These are phyloP conservation scores for Aspergillus piperis DNA, from an alignment of 2,329 filamentous ascomycete genomes.

Conservation along the genomic window DNA sequence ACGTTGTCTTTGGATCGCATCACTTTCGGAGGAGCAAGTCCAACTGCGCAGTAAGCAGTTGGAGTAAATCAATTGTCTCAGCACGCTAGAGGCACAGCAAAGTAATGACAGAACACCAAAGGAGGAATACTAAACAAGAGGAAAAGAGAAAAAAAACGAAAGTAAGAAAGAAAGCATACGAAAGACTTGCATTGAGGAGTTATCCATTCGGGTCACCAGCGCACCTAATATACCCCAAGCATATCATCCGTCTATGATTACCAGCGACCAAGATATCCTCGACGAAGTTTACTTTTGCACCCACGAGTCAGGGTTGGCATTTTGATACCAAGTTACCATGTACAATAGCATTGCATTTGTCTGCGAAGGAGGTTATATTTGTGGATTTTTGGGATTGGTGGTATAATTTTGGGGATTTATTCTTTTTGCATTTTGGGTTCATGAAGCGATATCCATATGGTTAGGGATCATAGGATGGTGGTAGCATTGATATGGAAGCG, in stretches of 20 bases:
- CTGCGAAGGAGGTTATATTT: not conserved
- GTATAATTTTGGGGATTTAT: not conserved
- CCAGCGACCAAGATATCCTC: constrained; percentile 3
- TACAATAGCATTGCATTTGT: constrained; percentile 4
- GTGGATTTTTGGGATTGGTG: not conserved
- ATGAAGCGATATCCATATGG: constrained; percentile 1
- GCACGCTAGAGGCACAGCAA: not conserved
- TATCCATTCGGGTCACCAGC: not conserved
- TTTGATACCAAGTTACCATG: constrained; percentile 1
- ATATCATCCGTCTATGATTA: constrained; percentile 6
- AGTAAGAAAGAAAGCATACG: not conserved
- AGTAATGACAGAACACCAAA: not conserved
- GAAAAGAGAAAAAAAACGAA: not conserved
- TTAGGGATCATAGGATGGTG: not conserved
- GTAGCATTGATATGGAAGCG: not conserved
- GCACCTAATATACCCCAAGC: constrained; percentile 7
- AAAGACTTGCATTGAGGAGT: not conserved
- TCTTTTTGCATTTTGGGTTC: not conserved
- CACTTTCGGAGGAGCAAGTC: constrained; percentile 61
- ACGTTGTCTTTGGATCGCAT: constrained; percentile 65
- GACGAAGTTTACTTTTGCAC: not conserved
- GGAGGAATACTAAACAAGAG: not conserved
- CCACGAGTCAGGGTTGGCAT: not conserved
- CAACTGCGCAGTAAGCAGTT: constrained; percentile 47
- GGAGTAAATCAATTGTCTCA: constrained; percentile 32